A percentile compares a stretch with the other conserved stretches of the same genome.
These are phyloP conservation scores for Oxalis stricta DNA, from an alignment of 441 rosid genomes.

Conservation along the genomic window DNA sequence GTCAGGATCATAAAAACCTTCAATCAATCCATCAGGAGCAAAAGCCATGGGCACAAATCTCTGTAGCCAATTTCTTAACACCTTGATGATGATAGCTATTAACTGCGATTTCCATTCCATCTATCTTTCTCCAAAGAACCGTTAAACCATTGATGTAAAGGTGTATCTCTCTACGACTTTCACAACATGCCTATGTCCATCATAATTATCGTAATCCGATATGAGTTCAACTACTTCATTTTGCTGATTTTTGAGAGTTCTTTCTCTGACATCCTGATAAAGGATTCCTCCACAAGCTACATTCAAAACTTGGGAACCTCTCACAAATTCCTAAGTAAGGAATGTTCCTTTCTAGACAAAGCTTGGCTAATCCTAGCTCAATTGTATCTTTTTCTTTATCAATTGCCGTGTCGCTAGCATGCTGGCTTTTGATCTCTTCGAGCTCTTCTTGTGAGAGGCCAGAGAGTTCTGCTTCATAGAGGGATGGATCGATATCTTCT, in stretches of 20 bases:
- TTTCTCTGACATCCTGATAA: conserved; percentile 47
- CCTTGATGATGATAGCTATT: conserved; percentile 91
- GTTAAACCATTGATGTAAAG: conserved; percentile 51
- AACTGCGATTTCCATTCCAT: conserved; percentile 52
- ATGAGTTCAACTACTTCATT: conserved; percentile 34
- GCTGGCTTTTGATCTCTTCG: conserved; percentile 49
- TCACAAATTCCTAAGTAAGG: conserved; percentile 77
- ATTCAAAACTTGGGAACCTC: conserved; percentile 73
- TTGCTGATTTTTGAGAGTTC: conserved; percentile 25
- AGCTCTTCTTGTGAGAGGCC: conserved; percentile 42
- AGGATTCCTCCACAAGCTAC: conserved; percentile 75
- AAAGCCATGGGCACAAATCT: conserved; percentile 71
- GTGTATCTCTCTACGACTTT: conserved; percentile 39
- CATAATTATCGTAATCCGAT: conserved; percentile 58
- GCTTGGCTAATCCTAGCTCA: conserved; percentile 51
- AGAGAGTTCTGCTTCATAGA: conserved; percentile 35
- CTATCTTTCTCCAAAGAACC: conserved; percentile 37
- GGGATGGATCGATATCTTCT: conserved; percentile 72
- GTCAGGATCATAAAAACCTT: conserved; percentile 81
- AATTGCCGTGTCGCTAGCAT: conserved; percentile 48
- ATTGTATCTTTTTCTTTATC: conserved; percentile 67
- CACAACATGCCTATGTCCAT: conserved; percentile 57
- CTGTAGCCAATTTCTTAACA: conserved; percentile 50
- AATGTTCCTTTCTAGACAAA: conserved; percentile 67
- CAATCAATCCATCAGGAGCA: conserved; percentile 62